A percentile compares a stretch with the other conserved stretches of the same genome.
Evolutionary conservation across 2,329 filamentous ascomycete species (phyloP).

Genomic region (Fusarium burgessii): DNA sequence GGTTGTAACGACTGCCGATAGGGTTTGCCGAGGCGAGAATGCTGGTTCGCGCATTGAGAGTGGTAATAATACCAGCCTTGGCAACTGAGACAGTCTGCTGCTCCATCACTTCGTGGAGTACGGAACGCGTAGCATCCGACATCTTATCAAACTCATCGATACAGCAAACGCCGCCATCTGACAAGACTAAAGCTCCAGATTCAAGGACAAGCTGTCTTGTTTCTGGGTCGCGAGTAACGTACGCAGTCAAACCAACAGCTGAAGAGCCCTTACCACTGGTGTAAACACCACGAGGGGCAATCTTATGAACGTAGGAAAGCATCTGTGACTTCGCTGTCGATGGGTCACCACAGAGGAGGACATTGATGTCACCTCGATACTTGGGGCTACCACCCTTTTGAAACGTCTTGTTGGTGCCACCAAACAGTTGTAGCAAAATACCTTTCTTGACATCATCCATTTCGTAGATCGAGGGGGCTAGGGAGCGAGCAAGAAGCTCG

Average conservation of each 20-base stretch:
- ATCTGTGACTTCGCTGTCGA: constrained; percentile 97
- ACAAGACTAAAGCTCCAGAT: constrained; percentile 81
- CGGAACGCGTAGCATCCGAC: constrained; percentile 81
- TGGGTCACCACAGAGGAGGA: constrained; percentile 95
- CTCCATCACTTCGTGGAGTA: constrained; percentile 90
- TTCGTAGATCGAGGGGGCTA: constrained; percentile 96
- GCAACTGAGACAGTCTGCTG: constrained; percentile 88
- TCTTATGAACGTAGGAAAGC: constrained; percentile 95
- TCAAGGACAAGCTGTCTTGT: constrained; percentile 84
- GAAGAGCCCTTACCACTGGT: constrained; percentile 86
- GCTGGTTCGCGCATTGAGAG: constrained; percentile 92
- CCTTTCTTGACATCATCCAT: constrained; percentile 99
- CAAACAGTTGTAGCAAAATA: constrained; percentile 94
- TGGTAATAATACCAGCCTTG: constrained; percentile 96
- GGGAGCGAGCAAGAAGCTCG: constrained; percentile 87
- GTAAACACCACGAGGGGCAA: constrained; percentile 88
- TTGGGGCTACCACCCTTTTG: constrained; percentile 95
- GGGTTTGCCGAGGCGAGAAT: constrained; percentile 98
- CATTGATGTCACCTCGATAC: constrained; percentile 97
- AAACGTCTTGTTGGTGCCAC: constrained; percentile 97
- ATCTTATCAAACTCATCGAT: constrained; percentile 91
- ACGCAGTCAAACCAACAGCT: constrained; percentile 83
- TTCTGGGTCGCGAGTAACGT: constrained; percentile 83
- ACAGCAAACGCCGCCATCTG: constrained; percentile 85
- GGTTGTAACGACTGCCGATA: constrained; percentile 97